Conservation (phyloP, 1,139 yeast genomes). For the Saccharomyces hybrid region DNA sequence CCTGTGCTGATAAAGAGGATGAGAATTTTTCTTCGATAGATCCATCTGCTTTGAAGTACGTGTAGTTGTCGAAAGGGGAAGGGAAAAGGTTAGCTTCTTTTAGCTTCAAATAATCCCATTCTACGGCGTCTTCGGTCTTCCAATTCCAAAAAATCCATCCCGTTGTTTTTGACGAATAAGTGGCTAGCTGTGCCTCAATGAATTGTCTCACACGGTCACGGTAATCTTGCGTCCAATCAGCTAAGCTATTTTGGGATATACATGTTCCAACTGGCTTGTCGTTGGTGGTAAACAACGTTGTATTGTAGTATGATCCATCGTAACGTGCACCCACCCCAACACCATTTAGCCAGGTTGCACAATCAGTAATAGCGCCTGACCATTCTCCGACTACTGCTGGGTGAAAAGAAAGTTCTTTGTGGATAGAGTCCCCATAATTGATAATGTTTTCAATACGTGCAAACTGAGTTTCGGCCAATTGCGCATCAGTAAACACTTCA, state of each 20-base stretch:
- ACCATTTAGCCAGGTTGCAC: constrained; percentile 61
- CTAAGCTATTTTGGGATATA: constrained; percentile 17
- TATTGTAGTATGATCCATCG: constrained; percentile 42
- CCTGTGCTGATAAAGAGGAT: constrained; percentile 14
- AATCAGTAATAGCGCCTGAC: constrained; percentile 59
- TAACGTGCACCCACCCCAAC: constrained; percentile 52
- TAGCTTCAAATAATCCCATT: constrained; percentile 56
- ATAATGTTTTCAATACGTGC: constrained; percentile 31
- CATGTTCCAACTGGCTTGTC: constrained; percentile 16
- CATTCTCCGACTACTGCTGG: constrained; percentile 56
- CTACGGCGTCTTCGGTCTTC: constrained; percentile 54
- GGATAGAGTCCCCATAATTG: constrained; percentile 36
- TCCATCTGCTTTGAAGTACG: constrained; percentile 28
- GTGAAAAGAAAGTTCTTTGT: constrained; percentile 36
- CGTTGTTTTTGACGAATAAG: constrained; percentile 36
- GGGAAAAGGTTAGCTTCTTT: constrained; percentile 49
- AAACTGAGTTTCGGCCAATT: constrained; percentile 33
- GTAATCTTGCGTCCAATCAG: constrained; percentile 33
- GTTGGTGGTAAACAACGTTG: constrained; percentile 27
- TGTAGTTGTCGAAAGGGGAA: constrained; percentile 43
- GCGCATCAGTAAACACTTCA: constrained; percentile 47
- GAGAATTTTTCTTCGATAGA: constrained; percentile 12
- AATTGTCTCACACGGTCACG: constrained; percentile 38
- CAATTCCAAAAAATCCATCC: constrained; percentile 71
- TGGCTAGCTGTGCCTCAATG: constrained; percentile 45